Conservation (phyloP, 768 basidiomycete genomes). For the Boletus fagicola region DNA sequence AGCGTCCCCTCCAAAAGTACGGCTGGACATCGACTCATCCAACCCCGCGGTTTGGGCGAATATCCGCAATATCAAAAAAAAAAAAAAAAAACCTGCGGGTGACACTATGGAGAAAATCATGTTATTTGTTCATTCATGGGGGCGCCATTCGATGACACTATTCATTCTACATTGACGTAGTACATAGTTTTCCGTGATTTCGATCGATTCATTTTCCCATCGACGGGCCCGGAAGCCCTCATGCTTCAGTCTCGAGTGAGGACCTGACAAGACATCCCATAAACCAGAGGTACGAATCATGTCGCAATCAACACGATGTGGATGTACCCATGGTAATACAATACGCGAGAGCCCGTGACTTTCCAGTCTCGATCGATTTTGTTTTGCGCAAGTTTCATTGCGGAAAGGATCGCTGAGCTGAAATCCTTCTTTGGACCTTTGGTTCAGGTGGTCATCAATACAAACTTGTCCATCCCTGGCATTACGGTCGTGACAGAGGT, state of each 20-base stretch:
- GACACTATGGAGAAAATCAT: not conserved
- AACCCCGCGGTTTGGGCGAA: no score
- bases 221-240: not conserved
- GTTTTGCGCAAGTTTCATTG: not conserved
- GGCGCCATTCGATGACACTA: not conserved
- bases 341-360: not conserved
- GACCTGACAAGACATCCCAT: not conserved
- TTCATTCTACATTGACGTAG: not conserved
- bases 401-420: not conserved
- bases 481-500: not conserved
- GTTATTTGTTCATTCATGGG: not conserved
- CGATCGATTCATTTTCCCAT: not conserved
- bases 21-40: not conserved
- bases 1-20: not conserved
- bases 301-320: not conserved
- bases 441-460: not conserved
- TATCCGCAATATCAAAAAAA: no score
- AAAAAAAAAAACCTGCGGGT: not conserved
- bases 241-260: not conserved
- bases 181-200: not conserved
- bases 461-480: not conserved
- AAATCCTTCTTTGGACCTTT: not conserved
- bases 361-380: not conserved
- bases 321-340: not conserved
- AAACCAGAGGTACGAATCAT: not conserved